Conservation (phyloP, 495 filamentous ascomycete genomes). For the Talaromyces liani region DNA sequence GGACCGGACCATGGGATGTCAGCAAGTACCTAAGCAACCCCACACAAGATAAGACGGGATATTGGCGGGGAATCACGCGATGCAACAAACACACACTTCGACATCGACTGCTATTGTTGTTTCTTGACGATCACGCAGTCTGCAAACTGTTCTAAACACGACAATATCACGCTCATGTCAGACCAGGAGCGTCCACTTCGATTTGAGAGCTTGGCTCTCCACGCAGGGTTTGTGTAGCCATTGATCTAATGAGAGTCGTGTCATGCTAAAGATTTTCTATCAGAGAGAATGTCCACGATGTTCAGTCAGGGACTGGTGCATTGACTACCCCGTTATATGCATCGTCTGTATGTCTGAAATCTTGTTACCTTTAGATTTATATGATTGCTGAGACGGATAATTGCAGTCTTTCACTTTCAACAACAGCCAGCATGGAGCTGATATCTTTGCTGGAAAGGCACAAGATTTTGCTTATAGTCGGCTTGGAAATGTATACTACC, state of each 20-base stretch:
- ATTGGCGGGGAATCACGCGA: neutral
- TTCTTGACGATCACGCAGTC: neutral
- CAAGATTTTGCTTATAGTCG: conserved; percentile 98
- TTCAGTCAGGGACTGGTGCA: conserved; percentile 74
- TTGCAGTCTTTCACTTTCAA: conserved; percentile 83
- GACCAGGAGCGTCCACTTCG: neutral
- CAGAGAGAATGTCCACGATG: conserved; percentile 48
- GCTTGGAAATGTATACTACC: conserved; percentile 72
- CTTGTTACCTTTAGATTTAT: neutral
- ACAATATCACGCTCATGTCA: neutral
- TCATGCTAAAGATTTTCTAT: conserved; percentile 2
- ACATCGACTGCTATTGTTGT: neutral
- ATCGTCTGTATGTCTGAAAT: conserved; percentile 55
- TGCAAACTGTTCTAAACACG: neutral
- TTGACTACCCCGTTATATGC: conserved; percentile 96
- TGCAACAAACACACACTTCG: neutral
- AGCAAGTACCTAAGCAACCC: neutral
- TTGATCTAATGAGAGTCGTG: neutral
- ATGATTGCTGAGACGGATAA: neutral
- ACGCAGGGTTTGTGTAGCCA: conserved; percentile 59
- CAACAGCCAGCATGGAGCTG: conserved; percentile 91
- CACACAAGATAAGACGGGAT: neutral
- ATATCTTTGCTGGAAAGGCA: conserved; percentile 94
- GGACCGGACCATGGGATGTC: neutral
- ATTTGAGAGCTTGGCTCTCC: conserved; percentile 82